Base-by-base conservation (phyloP, 805 yeast species). In the Candida anglica region DNA sequence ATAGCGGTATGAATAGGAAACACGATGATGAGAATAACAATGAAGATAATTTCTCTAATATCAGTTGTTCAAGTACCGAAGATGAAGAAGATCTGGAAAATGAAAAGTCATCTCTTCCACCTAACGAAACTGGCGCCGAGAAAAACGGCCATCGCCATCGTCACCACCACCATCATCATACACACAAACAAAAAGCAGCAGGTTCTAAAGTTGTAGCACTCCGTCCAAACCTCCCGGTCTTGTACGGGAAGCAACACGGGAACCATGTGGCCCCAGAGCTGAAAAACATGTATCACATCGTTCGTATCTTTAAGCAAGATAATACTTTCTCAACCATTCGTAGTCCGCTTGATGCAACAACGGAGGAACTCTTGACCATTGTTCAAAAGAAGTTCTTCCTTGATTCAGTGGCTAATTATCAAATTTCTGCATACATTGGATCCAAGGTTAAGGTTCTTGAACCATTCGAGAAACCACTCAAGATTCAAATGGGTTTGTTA, bases 281-380 rank as follows among this genome's bases (percentile, higher is more conserved):
- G 10, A 9, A 21, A 11, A 66, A 62, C 30, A n/a, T n/a, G n/a
- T n/a, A n/a, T n/a, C 73, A 64, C 44, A 73, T 69, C 40, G 65
- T 91, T 15, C 77, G 95, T 40, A 80, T 91, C 2, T 88, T 84
- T 62, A 78, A 83, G 38, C 84, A 79, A 33, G 95, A 86, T 38
- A 89, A 87, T 46, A 83, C 88, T 8, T 86, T 87, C 43, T 83
- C 93, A 11, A 86, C 96, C 1, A 63, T 91, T 15, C 77, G 88
- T 11, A 81, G 95, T 50, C 77, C 91, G 0, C 69, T 84, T 21
- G 85, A 82, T 38, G 83, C 88, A 2, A 77, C 91, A 0, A 85
- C 87, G 0, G 71, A 77, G 6, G 95, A 87, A 30, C 62, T 93
- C 33, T 64, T 91, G 25, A 77, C 75, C 20, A 71, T 75, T 30